Evolutionary conservation across 2,329 filamentous ascomycete species (phyloP).

Genomic region (Dothistroma pini): DNA sequence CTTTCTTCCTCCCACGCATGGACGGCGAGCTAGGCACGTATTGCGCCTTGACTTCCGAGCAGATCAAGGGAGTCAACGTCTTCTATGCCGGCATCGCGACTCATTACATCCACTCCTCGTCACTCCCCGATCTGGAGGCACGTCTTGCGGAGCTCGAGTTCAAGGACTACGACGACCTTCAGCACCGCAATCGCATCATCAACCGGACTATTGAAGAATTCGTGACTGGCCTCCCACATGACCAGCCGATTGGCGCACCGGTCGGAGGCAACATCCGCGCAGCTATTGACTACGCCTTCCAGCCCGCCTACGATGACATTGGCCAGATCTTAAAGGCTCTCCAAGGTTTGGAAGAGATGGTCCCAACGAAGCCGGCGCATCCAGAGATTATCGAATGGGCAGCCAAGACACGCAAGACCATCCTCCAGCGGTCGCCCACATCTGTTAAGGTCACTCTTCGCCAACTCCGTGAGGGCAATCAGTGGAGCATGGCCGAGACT

Average conservation of each 20-base stretch:
- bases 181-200: conserved; percentile 66
- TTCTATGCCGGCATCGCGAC: conserved; percentile 92
- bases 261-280: conserved; percentile 62
- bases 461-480: conserved; percentile 71
- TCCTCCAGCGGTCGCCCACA: conserved; percentile 77
- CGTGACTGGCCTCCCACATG: conserved; percentile 75
- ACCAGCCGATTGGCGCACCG: conserved; percentile 48
- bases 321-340: conserved; percentile 68
- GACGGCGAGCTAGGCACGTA: conserved; percentile 86
- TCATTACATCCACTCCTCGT: conserved; percentile 91
- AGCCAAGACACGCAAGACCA: conserved; percentile 67
- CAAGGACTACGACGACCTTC: conserved; percentile 65
- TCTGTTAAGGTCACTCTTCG: conserved; percentile 78
- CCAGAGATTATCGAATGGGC: conserved; percentile 69
- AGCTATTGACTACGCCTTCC: conserved; percentile 70
- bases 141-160: conserved; percentile 88
- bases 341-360: conserved; percentile 41
- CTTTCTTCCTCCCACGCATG: conserved; percentile 91
- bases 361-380: conserved; percentile 33
- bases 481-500: conserved; percentile 78
- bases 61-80: conserved; percentile 74
- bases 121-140: conserved; percentile 73
- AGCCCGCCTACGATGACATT: conserved; percentile 52
- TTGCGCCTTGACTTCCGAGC: conserved; percentile 84
- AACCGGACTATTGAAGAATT: conserved; percentile 91